Conservation (phyloP, 306 rosid species). For the Cicer arietinum region DNA sequence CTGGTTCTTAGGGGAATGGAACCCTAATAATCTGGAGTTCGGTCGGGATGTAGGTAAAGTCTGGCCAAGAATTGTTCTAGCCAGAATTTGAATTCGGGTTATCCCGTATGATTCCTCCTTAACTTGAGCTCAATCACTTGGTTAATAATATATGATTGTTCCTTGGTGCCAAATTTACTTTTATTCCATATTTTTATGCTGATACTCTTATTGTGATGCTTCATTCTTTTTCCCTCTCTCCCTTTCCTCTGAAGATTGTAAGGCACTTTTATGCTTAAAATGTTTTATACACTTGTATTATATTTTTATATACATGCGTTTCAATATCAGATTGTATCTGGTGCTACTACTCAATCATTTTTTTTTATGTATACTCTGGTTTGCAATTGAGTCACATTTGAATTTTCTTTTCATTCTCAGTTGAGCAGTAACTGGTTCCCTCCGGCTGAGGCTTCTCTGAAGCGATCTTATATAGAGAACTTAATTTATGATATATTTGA, state of each 20-base stretch:
- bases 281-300: conserved; percentile 3
- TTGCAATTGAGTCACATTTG: conserved; percentile 29
- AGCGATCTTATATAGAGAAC: conserved; percentile 57
- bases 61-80: no score
- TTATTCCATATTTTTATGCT: neutral
- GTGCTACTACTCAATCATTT: neutral
- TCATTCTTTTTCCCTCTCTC: neutral
- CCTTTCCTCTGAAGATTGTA: neutral
- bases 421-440: conserved; percentile 69
- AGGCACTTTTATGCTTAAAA: neutral
- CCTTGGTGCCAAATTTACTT: conserved; percentile 1
- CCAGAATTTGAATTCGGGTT: no score
- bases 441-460: conserved; percentile 74
- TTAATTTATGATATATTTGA: conserved; percentile 58
- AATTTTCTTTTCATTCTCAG: conserved; percentile 51
- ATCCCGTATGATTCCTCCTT: no score
- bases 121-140: no score
- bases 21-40: no score
- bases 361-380: neutral
- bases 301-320: neutral
- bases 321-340: conserved; percentile 28
- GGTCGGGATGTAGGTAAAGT: no score
- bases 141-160: conserved; percentile 2
- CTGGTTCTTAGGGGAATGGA: no score
- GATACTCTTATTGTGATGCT: neutral